phyloP scores from a whole-genome alignment of 306 rosid species.

The Fagus sylvatica region DNA sequence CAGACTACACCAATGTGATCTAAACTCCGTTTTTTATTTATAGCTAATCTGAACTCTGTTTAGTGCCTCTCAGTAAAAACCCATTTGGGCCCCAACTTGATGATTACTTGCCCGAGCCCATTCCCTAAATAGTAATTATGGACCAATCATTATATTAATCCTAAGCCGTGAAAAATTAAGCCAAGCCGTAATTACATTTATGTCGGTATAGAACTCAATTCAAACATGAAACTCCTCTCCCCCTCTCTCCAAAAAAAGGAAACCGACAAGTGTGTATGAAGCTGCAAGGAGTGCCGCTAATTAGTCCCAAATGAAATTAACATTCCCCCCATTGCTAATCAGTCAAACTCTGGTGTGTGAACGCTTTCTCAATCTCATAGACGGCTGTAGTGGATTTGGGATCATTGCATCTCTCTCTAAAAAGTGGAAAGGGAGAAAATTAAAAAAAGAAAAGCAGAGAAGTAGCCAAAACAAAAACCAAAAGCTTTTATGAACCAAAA shows the following conservation, averaged over 20 bases:
- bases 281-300: not conserved
- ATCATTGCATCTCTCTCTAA: not conserved
- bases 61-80: no score
- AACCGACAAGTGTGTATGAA: not conserved
- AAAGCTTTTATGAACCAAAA: not conserved
- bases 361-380: no score
- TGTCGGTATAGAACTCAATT: slow-evolving; percentile 38
- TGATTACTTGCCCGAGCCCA: not conserved
- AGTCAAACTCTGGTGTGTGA: slow-evolving; percentile 13
- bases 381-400: not conserved
- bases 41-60: no score
- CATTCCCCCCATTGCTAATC: not conserved
- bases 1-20: no score
- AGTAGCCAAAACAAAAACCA: not conserved
- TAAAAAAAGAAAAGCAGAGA: not conserved
- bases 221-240: slow-evolving; percentile 31
- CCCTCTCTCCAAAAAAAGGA: not conserved
- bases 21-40: not conserved
- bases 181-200: not conserved
- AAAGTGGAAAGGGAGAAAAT: no score
- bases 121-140: not conserved
- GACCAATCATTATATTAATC: slow-evolving; percentile 9
- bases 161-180: no score
- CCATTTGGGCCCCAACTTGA: not conserved
- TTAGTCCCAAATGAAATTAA: not conserved